These are phyloP conservation scores for Cyberlindnera veronae DNA, from an alignment of 805 yeast genomes.

Conservation along the genomic window DNA sequence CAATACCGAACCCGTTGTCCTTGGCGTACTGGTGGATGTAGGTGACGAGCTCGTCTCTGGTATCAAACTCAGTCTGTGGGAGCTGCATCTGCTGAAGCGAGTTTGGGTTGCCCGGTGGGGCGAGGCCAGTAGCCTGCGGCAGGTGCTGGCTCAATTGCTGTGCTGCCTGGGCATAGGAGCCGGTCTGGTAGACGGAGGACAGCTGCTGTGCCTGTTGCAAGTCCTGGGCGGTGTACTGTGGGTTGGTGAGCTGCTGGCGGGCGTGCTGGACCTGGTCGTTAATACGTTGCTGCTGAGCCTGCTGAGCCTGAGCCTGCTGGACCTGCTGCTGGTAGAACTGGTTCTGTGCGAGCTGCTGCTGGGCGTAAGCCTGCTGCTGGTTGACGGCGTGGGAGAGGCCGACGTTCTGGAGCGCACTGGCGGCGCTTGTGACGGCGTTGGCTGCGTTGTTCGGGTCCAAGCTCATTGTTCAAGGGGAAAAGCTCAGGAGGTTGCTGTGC, in stretches of 20 bases:
- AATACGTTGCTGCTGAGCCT: conserved; percentile 13
- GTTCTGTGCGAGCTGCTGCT: conserved; percentile 19
- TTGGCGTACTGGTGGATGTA: conserved; percentile 30
- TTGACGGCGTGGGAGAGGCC: conserved; percentile 18
- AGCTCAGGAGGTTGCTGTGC: too few relatives aligned
- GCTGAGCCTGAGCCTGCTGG: conserved; percentile 15
- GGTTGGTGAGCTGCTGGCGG: conserved; percentile 13
- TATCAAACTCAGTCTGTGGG: conserved; percentile 25
- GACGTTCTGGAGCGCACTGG: conserved; percentile 25
- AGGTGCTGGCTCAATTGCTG: conserved; percentile 24
- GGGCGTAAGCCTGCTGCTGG: conserved; percentile 14
- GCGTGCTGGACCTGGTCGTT: conserved; percentile 23
- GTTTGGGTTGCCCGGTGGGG: conserved; percentile 12
- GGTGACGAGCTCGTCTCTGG: conserved; percentile 24
- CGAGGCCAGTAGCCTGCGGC: conserved; percentile 18
- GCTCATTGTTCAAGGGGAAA: too few relatives aligned
- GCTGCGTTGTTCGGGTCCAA: conserved; percentile 18
- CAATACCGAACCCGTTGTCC: conserved; percentile 31
- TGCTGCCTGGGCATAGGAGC: conserved; percentile 11
- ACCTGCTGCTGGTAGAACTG: conserved; percentile 22
- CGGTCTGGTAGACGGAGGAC: conserved; percentile 12
- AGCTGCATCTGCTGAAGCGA: conserved; percentile 24
- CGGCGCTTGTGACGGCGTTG: conserved; percentile 21
- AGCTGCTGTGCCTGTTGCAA: conserved; percentile 17
- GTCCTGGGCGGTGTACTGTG: conserved; percentile 6